These are phyloP conservation scores for Dothistroma septosporum DNA, from an alignment of 2,329 filamentous ascomycete genomes.

Conservation along the genomic window DNA sequence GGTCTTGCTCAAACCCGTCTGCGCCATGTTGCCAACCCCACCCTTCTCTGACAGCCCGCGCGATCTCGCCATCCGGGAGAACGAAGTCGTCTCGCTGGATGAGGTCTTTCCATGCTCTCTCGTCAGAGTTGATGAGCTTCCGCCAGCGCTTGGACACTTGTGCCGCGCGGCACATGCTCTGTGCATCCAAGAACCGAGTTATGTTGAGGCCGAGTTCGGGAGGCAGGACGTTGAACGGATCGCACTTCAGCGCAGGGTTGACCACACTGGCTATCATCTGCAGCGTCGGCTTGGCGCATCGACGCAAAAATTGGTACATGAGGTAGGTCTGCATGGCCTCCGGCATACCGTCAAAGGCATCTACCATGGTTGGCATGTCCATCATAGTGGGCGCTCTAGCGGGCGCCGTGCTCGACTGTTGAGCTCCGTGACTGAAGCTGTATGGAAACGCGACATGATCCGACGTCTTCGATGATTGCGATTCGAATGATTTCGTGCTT, in stretches of 20 bases:
- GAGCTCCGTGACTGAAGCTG: constrained; percentile 16
- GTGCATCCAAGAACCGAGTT: constrained; percentile 77
- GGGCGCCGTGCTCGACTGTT: constrained; percentile 11
- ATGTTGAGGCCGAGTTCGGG: constrained; percentile 84
- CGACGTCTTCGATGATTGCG: constrained; percentile 15
- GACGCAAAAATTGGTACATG: constrained; percentile 89
- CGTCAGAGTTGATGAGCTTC: constrained; percentile 82
- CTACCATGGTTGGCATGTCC: constrained; percentile 80
- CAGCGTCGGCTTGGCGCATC: constrained; percentile 82
- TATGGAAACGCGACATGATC: constrained; percentile 6
- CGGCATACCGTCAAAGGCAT: constrained; percentile 86
- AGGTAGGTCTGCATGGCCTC: constrained; percentile 90
- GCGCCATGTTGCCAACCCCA: constrained; percentile 88
- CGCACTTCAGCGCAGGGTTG: constrained; percentile 90
- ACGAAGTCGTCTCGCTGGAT: constrained; percentile 79
- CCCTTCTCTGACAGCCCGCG: constrained; percentile 80
- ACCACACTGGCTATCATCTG: constrained; percentile 87
- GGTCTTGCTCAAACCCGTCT: constrained; percentile 74
- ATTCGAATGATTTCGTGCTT: constrained; percentile 25
- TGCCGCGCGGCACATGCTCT: constrained; percentile 81
- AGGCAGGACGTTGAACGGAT: constrained; percentile 81
- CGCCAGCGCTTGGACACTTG: constrained; percentile 95
- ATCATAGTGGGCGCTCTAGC: constrained; percentile 48
- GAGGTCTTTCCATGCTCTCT: constrained; percentile 91
- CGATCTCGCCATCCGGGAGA: constrained; percentile 75